Conservation (phyloP, 139 green algal genomes). For the Tetradesmus lagerheimii region DNA sequence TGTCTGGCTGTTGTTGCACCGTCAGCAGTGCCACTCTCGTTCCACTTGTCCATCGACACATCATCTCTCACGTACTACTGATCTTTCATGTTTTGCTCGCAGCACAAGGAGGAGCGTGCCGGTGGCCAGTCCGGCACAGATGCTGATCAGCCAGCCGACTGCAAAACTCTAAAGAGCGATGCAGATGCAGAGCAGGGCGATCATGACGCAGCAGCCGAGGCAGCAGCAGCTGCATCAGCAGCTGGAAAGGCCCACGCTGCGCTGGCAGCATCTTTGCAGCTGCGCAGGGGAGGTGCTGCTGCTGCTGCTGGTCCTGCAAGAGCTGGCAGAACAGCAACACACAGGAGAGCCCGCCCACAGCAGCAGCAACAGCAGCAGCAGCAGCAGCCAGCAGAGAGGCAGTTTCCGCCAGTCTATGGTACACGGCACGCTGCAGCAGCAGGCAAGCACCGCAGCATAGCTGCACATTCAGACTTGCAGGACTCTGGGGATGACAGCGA, state of each 20-base stretch:
- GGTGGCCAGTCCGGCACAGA: neutral
- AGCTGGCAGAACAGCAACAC: neutral
- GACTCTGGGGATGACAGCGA: slow-evolving; percentile 14
- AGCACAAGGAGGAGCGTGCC: neutral
- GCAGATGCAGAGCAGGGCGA: neutral
- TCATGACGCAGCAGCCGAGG: neutral
- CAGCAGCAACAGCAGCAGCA: neutral
- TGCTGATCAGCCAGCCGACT: neutral
- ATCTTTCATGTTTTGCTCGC: neutral
- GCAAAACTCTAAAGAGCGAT: no score
- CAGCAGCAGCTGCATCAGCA: slow-evolving; percentile 16
- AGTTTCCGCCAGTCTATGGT: no score
- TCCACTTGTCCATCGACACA: no score
- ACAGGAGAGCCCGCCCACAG: neutral
- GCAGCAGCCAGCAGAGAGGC: neutral
- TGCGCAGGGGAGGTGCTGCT: neutral
- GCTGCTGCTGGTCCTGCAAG: neutral
- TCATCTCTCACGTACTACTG: neutral
- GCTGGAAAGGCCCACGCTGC: neutral
- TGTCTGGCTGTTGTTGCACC: no score
- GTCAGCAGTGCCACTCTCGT: no score
- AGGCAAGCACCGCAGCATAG: neutral
- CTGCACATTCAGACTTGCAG: neutral
- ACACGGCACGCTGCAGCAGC: neutral
- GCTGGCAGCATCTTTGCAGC: neutral